These are phyloP conservation scores for Didymella pinodella DNA, from an alignment of 2,329 filamentous ascomycete genomes.

Conservation along the genomic window DNA sequence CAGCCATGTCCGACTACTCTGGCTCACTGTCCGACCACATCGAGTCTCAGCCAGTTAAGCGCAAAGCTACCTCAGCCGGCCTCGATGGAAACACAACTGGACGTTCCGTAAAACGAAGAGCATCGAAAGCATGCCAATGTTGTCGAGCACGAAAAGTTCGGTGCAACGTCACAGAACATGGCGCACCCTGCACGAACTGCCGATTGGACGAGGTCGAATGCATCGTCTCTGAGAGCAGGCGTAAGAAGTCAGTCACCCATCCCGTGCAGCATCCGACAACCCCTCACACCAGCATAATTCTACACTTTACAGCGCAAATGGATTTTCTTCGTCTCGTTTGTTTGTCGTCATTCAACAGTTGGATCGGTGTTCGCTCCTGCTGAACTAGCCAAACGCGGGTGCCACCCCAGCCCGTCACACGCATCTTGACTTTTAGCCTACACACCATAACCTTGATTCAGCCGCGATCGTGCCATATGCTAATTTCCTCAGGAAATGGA, in stretches of 20 bases:
- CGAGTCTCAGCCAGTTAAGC: slow-evolving; percentile 58
- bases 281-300: slow-evolving; percentile 21
- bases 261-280: slow-evolving; percentile 36
- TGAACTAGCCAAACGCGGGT: slow-evolving; percentile 32
- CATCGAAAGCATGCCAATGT: slow-evolving; percentile 89
- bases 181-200: slow-evolving; percentile 87
- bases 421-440: slow-evolving; percentile 14
- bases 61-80: slow-evolving; percentile 65
- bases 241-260: slow-evolving; percentile 74
- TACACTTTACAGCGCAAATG: slow-evolving; percentile 3
- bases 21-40: slow-evolving; percentile 47
- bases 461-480: slow-evolving; percentile 24
- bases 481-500: slow-evolving; percentile 52
- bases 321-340: slow-evolving; percentile 10
- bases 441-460: slow-evolving; percentile 15
- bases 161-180: slow-evolving; percentile 89
- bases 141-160: slow-evolving; percentile 90
- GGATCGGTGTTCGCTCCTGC: slow-evolving; percentile 23
- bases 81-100: slow-evolving; percentile 58
- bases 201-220: slow-evolving; percentile 81
- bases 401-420: slow-evolving; percentile 29
- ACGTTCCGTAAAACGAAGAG: slow-evolving; percentile 77
- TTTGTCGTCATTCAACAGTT: slow-evolving; percentile 37
- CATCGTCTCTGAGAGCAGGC: slow-evolving; percentile 73
- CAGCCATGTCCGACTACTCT: slow-evolving; percentile 51